Conservation (phyloP, 305 asterid genomes). For the Stenogyne calaminthoides region DNA sequence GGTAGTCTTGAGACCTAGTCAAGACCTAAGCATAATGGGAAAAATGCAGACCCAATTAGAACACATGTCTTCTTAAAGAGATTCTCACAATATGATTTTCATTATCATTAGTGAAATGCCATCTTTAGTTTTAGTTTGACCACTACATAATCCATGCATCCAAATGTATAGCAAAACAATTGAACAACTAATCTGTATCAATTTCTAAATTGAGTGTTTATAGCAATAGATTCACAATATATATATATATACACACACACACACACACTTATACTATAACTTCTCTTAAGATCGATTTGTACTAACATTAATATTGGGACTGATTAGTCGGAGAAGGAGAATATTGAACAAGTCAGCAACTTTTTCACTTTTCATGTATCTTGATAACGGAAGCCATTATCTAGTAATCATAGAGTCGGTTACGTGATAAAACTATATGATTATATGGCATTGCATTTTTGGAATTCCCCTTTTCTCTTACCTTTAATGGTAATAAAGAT, state of each 20-base stretch:
- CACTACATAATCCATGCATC: background rate
- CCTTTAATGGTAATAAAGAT: background rate
- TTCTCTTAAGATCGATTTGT: background rate
- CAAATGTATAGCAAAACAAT: background rate
- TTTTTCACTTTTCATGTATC: background rate
- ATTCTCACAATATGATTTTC: background rate
- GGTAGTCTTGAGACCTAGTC: background rate
- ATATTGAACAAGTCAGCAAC: background rate
- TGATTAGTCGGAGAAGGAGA: background rate
- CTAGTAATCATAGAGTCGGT: background rate
- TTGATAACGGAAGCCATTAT: background rate
- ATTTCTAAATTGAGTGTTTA: conserved; percentile 2
- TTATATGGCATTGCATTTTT: background rate
- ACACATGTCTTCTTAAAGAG: background rate
- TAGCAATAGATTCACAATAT: background rate
- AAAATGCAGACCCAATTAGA: background rate
- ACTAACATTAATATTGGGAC: background rate
- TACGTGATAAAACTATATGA: background rate
- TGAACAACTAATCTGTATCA: conserved; percentile 1
- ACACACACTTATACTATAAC: too few species aligned
- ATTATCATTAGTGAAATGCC: background rate
- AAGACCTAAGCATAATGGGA: background rate
- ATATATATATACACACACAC: too few species aligned
- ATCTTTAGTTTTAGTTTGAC: background rate
- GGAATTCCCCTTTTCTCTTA: background rate